Conservation (phyloP, 441 rosid genomes). For the Flueggea neowawraea region DNA sequence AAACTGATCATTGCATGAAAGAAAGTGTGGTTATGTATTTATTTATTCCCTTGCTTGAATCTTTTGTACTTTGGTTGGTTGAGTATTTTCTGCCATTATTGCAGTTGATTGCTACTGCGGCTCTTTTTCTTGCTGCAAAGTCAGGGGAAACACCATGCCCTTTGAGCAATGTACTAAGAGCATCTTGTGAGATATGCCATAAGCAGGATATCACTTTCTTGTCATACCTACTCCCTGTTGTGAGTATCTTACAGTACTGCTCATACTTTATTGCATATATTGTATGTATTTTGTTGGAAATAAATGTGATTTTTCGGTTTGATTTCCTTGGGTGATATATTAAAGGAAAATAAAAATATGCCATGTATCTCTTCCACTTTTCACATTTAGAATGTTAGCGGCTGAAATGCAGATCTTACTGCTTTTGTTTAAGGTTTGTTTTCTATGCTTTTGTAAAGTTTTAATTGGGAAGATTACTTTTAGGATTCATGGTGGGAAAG, state of each 20-base stretch:
- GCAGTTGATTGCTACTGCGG: conserved; percentile 79
- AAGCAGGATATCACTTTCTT: conserved; percentile 59
- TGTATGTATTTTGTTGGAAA: background rate
- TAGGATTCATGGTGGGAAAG: background rate
- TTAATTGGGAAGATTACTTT: background rate
- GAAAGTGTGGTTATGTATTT: no score
- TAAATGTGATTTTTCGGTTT: background rate
- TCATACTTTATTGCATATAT: background rate
- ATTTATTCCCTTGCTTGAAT: no score
- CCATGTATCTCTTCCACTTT: background rate
- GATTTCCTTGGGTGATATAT: background rate
- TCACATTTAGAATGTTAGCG: background rate
- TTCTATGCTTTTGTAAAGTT: background rate
- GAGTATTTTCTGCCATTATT: conserved; percentile 7
- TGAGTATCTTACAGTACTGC: conserved; percentile 29
- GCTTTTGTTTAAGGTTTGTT: background rate
- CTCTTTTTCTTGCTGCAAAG: conserved; percentile 76
- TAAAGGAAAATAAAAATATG: background rate
- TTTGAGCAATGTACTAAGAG: conserved; percentile 52
- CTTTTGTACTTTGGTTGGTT: no score
- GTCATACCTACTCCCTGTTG: conserved; percentile 61
- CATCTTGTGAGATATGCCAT: conserved; percentile 60
- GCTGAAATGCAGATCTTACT: background rate
- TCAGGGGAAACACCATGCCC: conserved; percentile 82
- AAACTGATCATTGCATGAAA: no score